These are phyloP conservation scores for Pyrrhoderma noxium DNA, from an alignment of 1,284 basidiomycete species.

Conservation along the genomic window DNA sequence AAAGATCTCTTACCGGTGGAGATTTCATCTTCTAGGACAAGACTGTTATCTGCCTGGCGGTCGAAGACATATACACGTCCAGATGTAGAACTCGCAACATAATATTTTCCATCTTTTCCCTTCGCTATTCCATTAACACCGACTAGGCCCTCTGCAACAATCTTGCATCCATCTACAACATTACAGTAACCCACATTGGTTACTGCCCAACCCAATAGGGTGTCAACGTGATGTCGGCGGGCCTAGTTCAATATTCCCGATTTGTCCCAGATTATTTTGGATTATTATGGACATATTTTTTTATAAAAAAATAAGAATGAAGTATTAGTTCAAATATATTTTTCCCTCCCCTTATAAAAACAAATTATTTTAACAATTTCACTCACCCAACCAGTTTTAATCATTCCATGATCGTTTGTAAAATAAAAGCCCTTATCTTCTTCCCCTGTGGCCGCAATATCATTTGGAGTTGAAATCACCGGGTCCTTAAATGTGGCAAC, in stretches of 20 bases:
- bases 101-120: constrained; percentile 45
- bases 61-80: constrained; percentile 47
- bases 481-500: constrained; percentile 52
- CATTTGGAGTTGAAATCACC: constrained; percentile 61
- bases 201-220: constrained; percentile 15
- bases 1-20: constrained; percentile 31
- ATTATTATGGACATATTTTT: too few relatives aligned
- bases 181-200: constrained; percentile 56
- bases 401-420: constrained; percentile 53
- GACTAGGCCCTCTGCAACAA: constrained; percentile 37
- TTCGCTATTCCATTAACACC: constrained; percentile 51
- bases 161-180: constrained; percentile 48
- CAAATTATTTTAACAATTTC: not conserved
- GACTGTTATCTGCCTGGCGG: constrained; percentile 45
- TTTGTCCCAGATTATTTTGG: not conserved
- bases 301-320: too few relatives aligned
- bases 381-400: constrained; percentile 48
- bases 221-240: constrained; percentile 17
- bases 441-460: constrained; percentile 54
- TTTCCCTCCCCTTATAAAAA: too few relatives aligned
- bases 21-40: constrained; percentile 42
- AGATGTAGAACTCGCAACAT: constrained; percentile 38
- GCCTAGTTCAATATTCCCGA: not conserved
- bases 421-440: constrained; percentile 59
- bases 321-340: too few relatives aligned